Conservation (phyloP, 495 filamentous ascomycete species). For the Glonium stellatum region DNA sequence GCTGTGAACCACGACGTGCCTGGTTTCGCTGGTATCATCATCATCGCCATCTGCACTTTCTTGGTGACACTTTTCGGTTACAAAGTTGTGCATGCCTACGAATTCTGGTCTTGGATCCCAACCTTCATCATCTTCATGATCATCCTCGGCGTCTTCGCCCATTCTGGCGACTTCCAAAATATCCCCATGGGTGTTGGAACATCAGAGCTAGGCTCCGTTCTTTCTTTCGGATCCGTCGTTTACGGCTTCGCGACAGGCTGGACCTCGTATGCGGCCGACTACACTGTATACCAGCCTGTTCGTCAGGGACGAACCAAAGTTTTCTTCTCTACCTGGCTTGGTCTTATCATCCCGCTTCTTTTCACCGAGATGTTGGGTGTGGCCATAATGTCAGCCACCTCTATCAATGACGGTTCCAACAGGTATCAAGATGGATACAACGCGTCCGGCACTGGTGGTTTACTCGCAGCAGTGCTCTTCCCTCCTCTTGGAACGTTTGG, state of each 20-base stretch:
- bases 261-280: slow-evolving; percentile 74
- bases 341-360: slow-evolving; percentile 63
- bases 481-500: slow-evolving; percentile 66
- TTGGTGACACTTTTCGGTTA: slow-evolving; percentile 61
- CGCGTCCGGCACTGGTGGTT: slow-evolving; percentile 54
- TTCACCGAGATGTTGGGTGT: slow-evolving; percentile 77
- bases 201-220: slow-evolving; percentile 55
- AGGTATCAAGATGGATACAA: slow-evolving; percentile 56
- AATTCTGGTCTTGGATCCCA: slow-evolving; percentile 74
- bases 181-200: slow-evolving; percentile 57
- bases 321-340: slow-evolving; percentile 63
- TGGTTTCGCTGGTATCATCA: slow-evolving; percentile 58
- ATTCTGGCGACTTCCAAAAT: slow-evolving; percentile 65
- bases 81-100: slow-evolving; percentile 73
- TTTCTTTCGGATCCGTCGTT: slow-evolving; percentile 64
- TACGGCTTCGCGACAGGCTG: slow-evolving; percentile 68
- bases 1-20: slow-evolving; percentile 54
- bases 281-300: slow-evolving; percentile 61
- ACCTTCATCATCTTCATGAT: slow-evolving; percentile 72
- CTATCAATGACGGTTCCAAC: slow-evolving; percentile 22
- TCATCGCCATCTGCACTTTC: slow-evolving; percentile 66
- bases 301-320: slow-evolving; percentile 50
- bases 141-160: slow-evolving; percentile 64
- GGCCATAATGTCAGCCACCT: slow-evolving; percentile 44
- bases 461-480: slow-evolving; percentile 57